Conservation (phyloP, 2,329 filamentous ascomycete genomes). For the Tothia fuscella region DNA sequence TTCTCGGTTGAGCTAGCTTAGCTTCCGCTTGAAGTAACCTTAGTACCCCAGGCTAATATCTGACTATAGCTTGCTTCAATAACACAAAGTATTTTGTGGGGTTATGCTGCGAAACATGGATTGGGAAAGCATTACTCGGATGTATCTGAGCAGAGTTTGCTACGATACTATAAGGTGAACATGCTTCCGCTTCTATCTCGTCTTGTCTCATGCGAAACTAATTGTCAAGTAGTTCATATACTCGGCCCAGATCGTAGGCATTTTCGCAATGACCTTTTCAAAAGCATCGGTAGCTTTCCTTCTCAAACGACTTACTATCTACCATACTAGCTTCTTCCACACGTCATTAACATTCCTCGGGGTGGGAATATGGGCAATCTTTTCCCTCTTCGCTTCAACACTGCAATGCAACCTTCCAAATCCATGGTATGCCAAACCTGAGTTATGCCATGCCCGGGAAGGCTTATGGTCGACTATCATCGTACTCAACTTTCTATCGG, state of each 20-base stretch:
- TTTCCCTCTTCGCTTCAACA: background rate
- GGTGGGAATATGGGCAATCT: background rate
- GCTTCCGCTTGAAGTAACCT: no score
- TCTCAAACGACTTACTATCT: background rate
- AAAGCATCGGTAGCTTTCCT: constrained; percentile 1
- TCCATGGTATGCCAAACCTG: constrained; percentile 1
- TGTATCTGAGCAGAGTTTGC: background rate
- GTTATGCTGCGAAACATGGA: background rate
- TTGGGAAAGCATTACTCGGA: background rate
- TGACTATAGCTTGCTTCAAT: constrained; percentile 4
- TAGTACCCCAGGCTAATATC: background rate
- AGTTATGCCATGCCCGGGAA: background rate
- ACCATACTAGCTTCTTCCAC: background rate
- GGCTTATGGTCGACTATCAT: background rate
- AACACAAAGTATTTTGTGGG: background rate
- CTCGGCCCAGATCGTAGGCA: background rate
- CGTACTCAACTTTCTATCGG: background rate
- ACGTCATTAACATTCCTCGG: background rate
- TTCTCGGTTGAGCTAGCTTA: no score
- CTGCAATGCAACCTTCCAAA: background rate
- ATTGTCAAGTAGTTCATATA: background rate
- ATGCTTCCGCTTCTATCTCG: background rate
- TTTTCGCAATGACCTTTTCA: constrained; percentile 1
- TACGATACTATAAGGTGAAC: background rate
- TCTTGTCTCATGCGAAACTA: background rate